A percentile compares a stretch with the other conserved stretches of the same genome.
Evolutionary conservation across 352 stramenopile species (phyloP).

Genomic region (Aphanomyces invadans): DNA sequence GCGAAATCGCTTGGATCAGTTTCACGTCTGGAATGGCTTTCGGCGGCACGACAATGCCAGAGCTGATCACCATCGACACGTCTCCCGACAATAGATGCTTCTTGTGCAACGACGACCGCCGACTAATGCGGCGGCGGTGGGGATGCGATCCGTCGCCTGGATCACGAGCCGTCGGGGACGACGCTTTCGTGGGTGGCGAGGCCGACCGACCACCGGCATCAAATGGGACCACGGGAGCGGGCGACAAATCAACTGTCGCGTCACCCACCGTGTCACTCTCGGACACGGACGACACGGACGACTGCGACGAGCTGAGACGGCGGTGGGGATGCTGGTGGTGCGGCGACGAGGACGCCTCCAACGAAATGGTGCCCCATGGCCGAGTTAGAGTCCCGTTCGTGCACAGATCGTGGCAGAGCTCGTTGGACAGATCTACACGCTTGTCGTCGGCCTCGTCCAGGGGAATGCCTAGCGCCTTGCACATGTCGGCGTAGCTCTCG

Average conservation of each 20-base stretch:
- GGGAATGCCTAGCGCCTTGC: background rate
- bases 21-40: conserved; percentile 33
- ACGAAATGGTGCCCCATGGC: conserved; percentile 5
- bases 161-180: background rate
- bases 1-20: conserved; percentile 58
- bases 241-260: background rate
- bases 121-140: background rate
- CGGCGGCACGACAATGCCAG: background rate
- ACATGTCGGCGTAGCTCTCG: background rate
- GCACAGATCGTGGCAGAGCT: conserved; percentile 72
- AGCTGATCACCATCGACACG: background rate
- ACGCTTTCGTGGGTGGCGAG: background rate
- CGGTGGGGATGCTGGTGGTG: background rate
- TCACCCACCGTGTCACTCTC: background rate
- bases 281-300: background rate
- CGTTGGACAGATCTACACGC: conserved; percentile 47
- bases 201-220: background rate
- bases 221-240: background rate
- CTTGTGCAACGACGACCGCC: background rate
- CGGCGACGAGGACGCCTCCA: background rate
- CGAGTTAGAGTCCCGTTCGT: conserved; percentile 45
- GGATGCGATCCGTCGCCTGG: background rate
- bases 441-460: conserved; percentile 27
- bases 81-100: background rate
- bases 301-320: background rate